Evolutionary conservation across 768 basidiomycete genomes (phyloP).

Genomic region (Xerocomus potaroensis): DNA sequence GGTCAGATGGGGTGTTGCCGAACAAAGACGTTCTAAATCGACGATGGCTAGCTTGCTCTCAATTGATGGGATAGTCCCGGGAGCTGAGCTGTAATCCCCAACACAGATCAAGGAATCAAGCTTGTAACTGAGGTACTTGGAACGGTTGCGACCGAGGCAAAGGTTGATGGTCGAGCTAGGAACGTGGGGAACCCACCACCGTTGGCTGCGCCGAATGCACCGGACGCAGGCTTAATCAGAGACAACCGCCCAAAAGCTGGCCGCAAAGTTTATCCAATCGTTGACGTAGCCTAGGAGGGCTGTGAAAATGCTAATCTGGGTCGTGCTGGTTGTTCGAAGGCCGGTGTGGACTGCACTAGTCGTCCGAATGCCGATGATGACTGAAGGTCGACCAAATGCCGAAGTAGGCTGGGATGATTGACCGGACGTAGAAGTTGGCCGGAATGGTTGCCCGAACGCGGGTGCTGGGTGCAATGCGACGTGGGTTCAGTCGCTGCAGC

Average conservation of each 20-base stretch:
- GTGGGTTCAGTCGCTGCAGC: slow-evolving; percentile 25
- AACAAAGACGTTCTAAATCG: slow-evolving; percentile 27
- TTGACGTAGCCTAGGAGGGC: slow-evolving; percentile 28
- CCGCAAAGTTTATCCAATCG: slow-evolving; percentile 35
- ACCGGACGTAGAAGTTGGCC: slow-evolving; percentile 34
- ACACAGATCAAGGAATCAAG: slow-evolving; percentile 15
- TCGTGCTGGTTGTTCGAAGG: slow-evolving; percentile 28
- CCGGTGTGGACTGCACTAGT: slow-evolving; percentile 24
- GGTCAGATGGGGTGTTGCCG: slow-evolving; percentile 18
- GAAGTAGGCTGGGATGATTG: slow-evolving; percentile 23
- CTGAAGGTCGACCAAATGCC: slow-evolving; percentile 32
- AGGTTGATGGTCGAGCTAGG: slow-evolving; percentile 43
- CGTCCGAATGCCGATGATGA: slow-evolving; percentile 36
- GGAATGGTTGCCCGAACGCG: slow-evolving; percentile 25
- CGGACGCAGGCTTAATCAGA: slow-evolving; percentile 47
- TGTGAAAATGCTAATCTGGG: slow-evolving; percentile 26
- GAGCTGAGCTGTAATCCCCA: slow-evolving; percentile 12
- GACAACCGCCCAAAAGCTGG: slow-evolving; percentile 34
- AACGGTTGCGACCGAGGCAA: slow-evolving; percentile 25
- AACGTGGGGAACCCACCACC: slow-evolving; percentile 51
- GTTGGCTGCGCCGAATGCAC: slow-evolving; percentile 44
- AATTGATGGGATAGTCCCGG: slow-evolving; percentile 14
- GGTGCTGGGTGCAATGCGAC: slow-evolving; percentile 24
- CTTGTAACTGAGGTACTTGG: slow-evolving; percentile 3
- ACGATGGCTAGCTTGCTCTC: slow-evolving; percentile 13